These are phyloP conservation scores for Juglanconis oblonga DNA, from an alignment of 2,329 filamentous ascomycete species.

Conservation along the genomic window DNA sequence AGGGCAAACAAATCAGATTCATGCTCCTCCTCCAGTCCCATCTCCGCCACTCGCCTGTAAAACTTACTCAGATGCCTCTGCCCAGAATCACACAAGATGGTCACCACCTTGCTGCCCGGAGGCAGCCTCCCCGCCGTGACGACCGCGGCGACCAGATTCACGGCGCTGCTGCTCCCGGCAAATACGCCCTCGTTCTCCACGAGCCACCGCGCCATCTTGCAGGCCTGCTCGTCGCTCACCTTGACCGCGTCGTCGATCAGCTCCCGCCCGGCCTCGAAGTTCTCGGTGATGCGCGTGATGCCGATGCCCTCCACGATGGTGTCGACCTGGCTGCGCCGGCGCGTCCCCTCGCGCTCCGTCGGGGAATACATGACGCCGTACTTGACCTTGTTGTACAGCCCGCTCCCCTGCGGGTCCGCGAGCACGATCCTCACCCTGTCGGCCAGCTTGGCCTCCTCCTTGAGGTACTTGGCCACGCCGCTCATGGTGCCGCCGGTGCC, in stretches of 20 bases:
- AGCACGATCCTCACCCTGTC: constrained; percentile 68
- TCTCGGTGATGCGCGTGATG: constrained; percentile 89
- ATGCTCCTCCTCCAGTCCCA: constrained; percentile 62
- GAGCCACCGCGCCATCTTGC: constrained; percentile 91
- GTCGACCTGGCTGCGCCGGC: constrained; percentile 87
- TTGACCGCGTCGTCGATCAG: constrained; percentile 86
- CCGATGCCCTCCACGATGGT: constrained; percentile 95
- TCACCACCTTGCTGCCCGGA: constrained; percentile 66
- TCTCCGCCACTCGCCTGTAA: constrained; percentile 69
- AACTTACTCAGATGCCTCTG: constrained; percentile 81
- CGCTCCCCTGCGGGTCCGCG: constrained; percentile 91
- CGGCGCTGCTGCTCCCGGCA: constrained; percentile 89
- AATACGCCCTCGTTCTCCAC: constrained; percentile 96
- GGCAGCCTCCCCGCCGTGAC: constrained; percentile 63
- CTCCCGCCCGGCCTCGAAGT: constrained; percentile 84
- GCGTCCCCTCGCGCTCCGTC: constrained; percentile 86
- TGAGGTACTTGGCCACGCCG: constrained; percentile 80
- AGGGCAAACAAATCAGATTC: constrained; percentile 47
- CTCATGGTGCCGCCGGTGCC: constrained; percentile 93
- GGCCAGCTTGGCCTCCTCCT: constrained; percentile 58
- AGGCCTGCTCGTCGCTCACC: constrained; percentile 85
- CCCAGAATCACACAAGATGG: constrained; percentile 82
- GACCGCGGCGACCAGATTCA: constrained; percentile 86
- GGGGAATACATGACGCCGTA: constrained; percentile 94
- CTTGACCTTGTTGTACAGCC: constrained; percentile 85